Base-by-base conservation (phyloP, 2,329 filamentous ascomycete genomes). In the Fusarium oxysporum region DNA sequence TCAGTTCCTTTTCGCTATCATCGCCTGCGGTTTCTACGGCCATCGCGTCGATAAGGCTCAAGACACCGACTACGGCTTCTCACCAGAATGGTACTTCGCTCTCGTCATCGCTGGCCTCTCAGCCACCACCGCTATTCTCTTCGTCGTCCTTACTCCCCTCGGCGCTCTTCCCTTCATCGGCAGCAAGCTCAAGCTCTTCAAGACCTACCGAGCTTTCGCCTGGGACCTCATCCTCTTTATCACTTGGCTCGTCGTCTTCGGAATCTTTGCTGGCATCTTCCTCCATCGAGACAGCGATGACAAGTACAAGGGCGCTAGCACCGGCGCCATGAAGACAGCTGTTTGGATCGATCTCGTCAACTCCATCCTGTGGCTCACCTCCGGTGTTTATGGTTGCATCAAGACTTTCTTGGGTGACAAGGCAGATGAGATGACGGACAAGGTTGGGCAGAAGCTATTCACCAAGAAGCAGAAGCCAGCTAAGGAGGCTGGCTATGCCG, bases 291-390 rank as follows among this genome's bases (percentile, higher is more conserved):
- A 90, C 69, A 86, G 86, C 62, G 86, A 91, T 64, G 82, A 84
- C 38, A 76, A 80, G 44, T 86, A 85, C 79, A 82, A 86, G 78
- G 84, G 83, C 35, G 80, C 79, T 48, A 84, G 79, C 68, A 84
- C 83, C 0, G 70, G 78, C 8, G 57, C 78, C 11, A 94, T 94
- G 92, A 92, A 92, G 82, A 85, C 88, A 68, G 91, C 92, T 5
- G 92, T 93, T 6, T 94, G 92, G 91, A 82, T 94, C 32, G 91
- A 94, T 78, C 78, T 94, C 32, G 84, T 90, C 37, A 93, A 92
- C 72, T 85, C 92, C 80, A 63, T 92, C 28, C 81, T 95, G 47
- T 95, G 92, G 92, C 81, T 91, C 17, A 70, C 85, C 8, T 85
- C 84, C 0, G 84, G 81, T 10, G 76, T 76, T 10, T 86, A 86